phyloP scores from a whole-genome alignment of 2,329 filamentous ascomycete species.

The Fusarium floridanum region DNA sequence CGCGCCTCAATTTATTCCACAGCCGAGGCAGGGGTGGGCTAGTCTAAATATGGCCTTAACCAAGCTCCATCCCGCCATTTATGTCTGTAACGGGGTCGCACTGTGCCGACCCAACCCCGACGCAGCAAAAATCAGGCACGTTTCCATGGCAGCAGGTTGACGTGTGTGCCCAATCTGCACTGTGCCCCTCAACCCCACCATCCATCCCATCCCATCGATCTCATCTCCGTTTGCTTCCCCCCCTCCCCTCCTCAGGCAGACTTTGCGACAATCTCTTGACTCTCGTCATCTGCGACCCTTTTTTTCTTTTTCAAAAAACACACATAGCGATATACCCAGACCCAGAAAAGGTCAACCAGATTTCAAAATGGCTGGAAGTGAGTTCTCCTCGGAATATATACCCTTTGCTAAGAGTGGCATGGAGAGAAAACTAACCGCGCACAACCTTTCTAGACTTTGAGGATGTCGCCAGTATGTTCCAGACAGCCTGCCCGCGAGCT shows the following conservation, averaged over 20 bases:
- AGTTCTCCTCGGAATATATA: constrained; percentile 13
- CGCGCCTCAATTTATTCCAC: constrained; percentile 33
- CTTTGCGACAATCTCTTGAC: constrained; percentile 49
- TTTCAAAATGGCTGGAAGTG: constrained; percentile 46
- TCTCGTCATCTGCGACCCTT: neutral
- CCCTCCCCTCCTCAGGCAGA: constrained; percentile 46
- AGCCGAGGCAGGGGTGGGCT: neutral
- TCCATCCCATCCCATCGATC: constrained; percentile 39
- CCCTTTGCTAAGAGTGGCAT: neutral
- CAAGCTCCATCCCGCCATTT: constrained; percentile 43
- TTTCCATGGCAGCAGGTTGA: constrained; percentile 29
- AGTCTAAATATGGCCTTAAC: too few species aligned
- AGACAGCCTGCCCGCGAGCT: constrained; percentile 4
- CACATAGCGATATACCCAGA: constrained; percentile 26
- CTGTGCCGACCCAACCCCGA: constrained; percentile 32
- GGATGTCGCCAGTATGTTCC: constrained; percentile 58
- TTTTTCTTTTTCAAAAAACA: constrained; percentile 6
- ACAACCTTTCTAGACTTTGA: constrained; percentile 56
- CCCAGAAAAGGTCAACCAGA: constrained; percentile 21
- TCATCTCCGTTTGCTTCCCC: constrained; percentile 30
- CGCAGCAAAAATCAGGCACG: neutral
- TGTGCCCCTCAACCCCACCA: constrained; percentile 55
- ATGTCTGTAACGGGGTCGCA: constrained; percentile 45
- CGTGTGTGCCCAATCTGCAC: constrained; percentile 49
- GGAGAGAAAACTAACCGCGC: constrained; percentile 45